Base-by-base conservation (phyloP, 1,284 basidiomycete species). In the Rhodotorula sp. region DNA sequence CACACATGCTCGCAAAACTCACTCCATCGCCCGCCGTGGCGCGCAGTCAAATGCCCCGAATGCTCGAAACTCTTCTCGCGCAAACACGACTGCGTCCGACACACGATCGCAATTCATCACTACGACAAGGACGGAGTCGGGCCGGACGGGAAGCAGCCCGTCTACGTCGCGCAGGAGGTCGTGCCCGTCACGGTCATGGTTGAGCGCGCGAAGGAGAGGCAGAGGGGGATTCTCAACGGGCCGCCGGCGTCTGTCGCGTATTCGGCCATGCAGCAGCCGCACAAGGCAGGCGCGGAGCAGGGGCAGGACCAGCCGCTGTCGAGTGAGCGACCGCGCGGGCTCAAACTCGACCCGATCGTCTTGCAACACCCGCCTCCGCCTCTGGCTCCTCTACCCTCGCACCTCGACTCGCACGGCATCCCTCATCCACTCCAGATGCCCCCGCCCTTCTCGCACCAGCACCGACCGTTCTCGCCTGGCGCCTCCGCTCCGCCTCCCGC, bases 21-120 rank as follows among this genome's bases (percentile, higher is more conserved):
- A 29, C 13, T n/a, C 36, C 27, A 9, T 44, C n/a, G 36, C 44
- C 39, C 15, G 24, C n/a, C n/a, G n/a, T n/a, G n/a, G n/a, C 24
- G 5, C 34, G 4, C 60, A 72, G 73, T 70, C 68, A 67, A 66
- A n/a, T 75, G 74, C 63, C 74, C 71, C 19, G 71, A 73, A 48
- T 75, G 74, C 67, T 54, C 51, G 36, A 75, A 75, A 57, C 64
- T 62, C 27, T 75, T 75, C 54, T 71, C 68, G 8, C 71, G 74
- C 51, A 66, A 66, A 30, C 74, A 75, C 63, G 74, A 75, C 58
- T 73, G 71, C 58, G 62, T 65, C 5, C 68, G 74, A 4, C 74
- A 75, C 65, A 71, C 69, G 34, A 71, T 75, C 61, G 67, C 74
- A 10, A 66, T 75, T 20, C 74, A 75, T 58, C 22, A 66, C 44